phyloP scores from a whole-genome alignment of 2,329 filamentous ascomycete species.

The Penicillium hordei region DNA sequence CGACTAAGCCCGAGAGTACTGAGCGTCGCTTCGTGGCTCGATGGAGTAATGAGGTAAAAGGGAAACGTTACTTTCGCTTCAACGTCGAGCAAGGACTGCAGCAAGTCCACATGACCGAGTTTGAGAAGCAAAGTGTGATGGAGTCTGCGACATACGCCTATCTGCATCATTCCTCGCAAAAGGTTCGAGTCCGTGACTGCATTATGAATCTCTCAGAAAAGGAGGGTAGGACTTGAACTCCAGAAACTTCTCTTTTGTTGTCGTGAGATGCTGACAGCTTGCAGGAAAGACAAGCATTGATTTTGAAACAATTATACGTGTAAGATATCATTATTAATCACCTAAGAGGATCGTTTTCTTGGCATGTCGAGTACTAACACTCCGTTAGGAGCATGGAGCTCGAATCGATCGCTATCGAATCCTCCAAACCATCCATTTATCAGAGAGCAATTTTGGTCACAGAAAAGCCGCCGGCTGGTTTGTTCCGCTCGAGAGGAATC shows the following conservation, averaged over 20 bases:
- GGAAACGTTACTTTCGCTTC: slow-evolving; percentile 36
- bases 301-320: background rate
- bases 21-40: slow-evolving; percentile 19
- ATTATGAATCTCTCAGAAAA: slow-evolving; percentile 6
- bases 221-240: background rate
- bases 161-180: slow-evolving; percentile 10
- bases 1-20: slow-evolving; percentile 13
- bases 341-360: no score
- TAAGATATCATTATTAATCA: background rate
- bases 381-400: no score
- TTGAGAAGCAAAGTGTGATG: slow-evolving; percentile 18
- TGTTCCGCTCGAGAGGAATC: slow-evolving; percentile 20
- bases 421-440: background rate
- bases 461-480: background rate
- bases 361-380: no score
- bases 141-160: slow-evolving; percentile 17
- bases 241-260: no score
- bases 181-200: slow-evolving; percentile 7
- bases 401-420: background rate
- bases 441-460: background rate
- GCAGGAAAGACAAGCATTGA: background rate
- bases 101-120: slow-evolving; percentile 38
- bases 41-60: slow-evolving; percentile 10
- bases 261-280: no score
- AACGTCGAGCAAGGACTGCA: slow-evolving; percentile 41